Conservation (phyloP, 768 basidiomycete genomes). For the Leccinum truebloodii region DNA sequence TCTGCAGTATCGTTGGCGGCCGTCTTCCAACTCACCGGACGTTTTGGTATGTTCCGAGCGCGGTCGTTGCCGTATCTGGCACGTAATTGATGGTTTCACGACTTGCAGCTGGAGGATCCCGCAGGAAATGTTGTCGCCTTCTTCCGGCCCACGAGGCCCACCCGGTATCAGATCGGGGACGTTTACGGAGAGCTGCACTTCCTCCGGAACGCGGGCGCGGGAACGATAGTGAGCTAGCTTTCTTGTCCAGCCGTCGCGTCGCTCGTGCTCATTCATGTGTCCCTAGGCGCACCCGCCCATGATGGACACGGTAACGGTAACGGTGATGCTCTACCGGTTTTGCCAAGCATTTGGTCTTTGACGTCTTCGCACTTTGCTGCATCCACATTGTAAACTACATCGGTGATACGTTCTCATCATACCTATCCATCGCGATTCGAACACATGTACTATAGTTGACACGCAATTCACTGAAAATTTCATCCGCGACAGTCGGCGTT, state of each 20-base stretch:
- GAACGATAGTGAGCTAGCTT: constrained; percentile 65
- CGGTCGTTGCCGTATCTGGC: constrained; percentile 3
- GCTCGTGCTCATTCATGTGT: constrained; percentile 24
- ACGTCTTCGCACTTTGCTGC: constrained; percentile 25
- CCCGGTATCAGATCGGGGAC: constrained; percentile 83
- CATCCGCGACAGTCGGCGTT: constrained; percentile 23
- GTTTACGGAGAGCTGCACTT: constrained; percentile 87
- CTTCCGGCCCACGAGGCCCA: constrained; percentile 75
- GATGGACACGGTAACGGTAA: constrained; percentile 87
- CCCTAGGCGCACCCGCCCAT: constrained; percentile 81
- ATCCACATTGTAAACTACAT: constrained; percentile 35
- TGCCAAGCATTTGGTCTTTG: constrained; percentile 54
- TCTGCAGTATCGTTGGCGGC: constrained; percentile 77
- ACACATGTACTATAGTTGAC: constrained; percentile 35
- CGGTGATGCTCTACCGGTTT: constrained; percentile 84
- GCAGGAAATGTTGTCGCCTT: constrained; percentile 72
- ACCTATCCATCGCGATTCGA: constrained; percentile 29
- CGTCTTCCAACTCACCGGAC: constrained; percentile 57
- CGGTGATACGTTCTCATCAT: constrained; percentile 31
- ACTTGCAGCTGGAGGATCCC: constrained; percentile 67
- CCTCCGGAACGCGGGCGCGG: constrained; percentile 73
- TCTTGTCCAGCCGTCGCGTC: constrained; percentile 22
- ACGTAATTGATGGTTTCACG: constrained; percentile 7
- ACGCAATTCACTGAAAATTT: constrained; percentile 28
- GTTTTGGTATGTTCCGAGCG: constrained; percentile 50